Percentiles rank a stretch among this genome's conserved stretches.
Conservation (phyloP, 2,329 filamentous ascomycete species). For the Paraphaeosphaeria minitans region DNA sequence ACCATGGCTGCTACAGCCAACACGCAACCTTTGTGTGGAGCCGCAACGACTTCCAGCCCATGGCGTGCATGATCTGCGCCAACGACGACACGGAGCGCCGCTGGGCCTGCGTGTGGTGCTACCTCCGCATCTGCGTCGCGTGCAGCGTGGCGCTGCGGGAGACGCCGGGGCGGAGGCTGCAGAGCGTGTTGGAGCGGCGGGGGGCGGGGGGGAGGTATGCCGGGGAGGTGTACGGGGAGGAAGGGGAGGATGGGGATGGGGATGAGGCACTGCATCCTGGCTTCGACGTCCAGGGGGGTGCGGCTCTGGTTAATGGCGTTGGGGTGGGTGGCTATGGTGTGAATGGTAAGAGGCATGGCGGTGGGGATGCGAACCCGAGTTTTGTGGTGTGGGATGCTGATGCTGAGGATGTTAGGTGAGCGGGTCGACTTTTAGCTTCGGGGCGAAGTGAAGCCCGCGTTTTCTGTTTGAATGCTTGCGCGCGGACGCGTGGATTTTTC, state of each 20-base stretch:
- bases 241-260: no score
- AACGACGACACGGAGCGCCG: conserved; percentile 29
- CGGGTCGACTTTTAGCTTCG: conserved; percentile 6
- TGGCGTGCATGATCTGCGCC: conserved; percentile 46
- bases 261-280: conserved; percentile 3
- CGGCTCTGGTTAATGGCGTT: not conserved
- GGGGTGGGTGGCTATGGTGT: not conserved
- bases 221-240: not conserved
- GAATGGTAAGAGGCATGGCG: conserved; percentile 11
- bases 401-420: conserved; percentile 6
- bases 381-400: conserved; percentile 18
- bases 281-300: not conserved
- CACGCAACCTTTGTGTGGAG: conserved; percentile 37
- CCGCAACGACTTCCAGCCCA: conserved; percentile 39
- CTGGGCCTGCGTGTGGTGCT: conserved; percentile 47
- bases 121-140: conserved; percentile 38
- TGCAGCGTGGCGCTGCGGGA: conserved; percentile 35
- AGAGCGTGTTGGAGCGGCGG: conserved; percentile 22
- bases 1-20: conserved; percentile 39
- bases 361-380: conserved; percentile 11
- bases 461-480: no score
- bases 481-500: not conserved
- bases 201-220: not conserved
- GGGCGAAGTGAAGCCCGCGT: not conserved
- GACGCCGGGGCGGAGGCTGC: conserved; percentile 27